These are phyloP conservation scores for Pestalotiopsis sp. DNA, from an alignment of 2,329 filamentous ascomycete species.

Conservation along the genomic window DNA sequence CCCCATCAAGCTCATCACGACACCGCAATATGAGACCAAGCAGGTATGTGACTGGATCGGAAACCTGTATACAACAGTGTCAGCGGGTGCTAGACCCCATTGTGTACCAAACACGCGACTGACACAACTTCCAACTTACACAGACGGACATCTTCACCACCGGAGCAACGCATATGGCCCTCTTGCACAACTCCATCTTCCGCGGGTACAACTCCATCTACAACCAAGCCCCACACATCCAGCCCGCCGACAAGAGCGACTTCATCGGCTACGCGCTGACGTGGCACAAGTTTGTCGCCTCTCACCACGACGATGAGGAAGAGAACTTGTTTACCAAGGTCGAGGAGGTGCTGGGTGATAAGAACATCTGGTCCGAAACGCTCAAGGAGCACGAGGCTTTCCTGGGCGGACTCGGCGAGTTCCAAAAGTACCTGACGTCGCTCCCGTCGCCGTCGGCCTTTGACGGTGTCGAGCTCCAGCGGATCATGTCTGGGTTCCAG, in stretches of 20 bases:
- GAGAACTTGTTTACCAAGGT: slow-evolving; percentile 57
- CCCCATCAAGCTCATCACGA: slow-evolving; percentile 57
- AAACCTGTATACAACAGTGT: not conserved
- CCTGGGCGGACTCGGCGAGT: slow-evolving; percentile 52
- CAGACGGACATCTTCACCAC: slow-evolving; percentile 61
- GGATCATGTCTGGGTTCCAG: slow-evolving; percentile 55
- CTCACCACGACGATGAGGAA: slow-evolving; percentile 66
- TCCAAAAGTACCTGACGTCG: slow-evolving; percentile 53
- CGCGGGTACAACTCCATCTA: slow-evolving; percentile 68
- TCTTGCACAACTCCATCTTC: slow-evolving; percentile 65
- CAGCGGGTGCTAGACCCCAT: no score
- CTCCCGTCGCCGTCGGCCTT: slow-evolving; percentile 45
- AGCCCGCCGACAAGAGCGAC: slow-evolving; percentile 53
- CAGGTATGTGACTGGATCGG: slow-evolving; percentile 39
- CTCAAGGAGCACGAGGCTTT: slow-evolving; percentile 60
- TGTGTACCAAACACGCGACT: not conserved
- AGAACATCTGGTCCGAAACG: slow-evolving; percentile 53
- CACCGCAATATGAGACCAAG: slow-evolving; percentile 55
- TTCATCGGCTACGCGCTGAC: slow-evolving; percentile 62
- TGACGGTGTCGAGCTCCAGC: slow-evolving; percentile 45
- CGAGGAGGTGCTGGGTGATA: slow-evolving; percentile 52
- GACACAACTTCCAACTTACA: slow-evolving; percentile 1
- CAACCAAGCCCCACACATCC: slow-evolving; percentile 57
- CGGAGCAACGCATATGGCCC: slow-evolving; percentile 63
- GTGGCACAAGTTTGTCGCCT: slow-evolving; percentile 62